Percentiles rank a stretch among this genome's conserved stretches.
Conservation (phyloP, 192 early-diverging fungal species). For the Phycomyces blakesleeanus region DNA sequence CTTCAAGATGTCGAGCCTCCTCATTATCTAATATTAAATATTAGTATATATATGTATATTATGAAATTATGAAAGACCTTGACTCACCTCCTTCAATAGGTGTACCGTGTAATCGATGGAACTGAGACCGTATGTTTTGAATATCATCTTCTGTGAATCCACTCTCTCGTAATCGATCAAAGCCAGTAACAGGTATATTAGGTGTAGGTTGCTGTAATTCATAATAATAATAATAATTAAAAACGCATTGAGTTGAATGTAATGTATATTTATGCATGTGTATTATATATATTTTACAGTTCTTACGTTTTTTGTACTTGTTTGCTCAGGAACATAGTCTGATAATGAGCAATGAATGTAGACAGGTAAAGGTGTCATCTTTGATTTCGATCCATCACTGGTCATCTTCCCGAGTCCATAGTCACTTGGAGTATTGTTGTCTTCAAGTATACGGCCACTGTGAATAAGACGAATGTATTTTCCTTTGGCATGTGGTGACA, state of each 20-base stretch:
- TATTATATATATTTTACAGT: slow-evolving; percentile 2
- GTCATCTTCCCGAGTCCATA: slow-evolving; percentile 22
- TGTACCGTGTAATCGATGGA: slow-evolving; percentile 50
- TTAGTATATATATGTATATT: neutral
- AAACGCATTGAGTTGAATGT: neutral
- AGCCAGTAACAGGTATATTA: slow-evolving; percentile 44
- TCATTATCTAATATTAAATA: slow-evolving; percentile 24
- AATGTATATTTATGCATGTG: neutral
- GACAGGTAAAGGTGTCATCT: slow-evolving; percentile 34
- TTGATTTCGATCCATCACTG: slow-evolving; percentile 22
- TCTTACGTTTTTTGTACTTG: neutral
- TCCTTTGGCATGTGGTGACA: slow-evolving; percentile 21
- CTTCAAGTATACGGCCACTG: slow-evolving; percentile 42
- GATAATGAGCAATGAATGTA: slow-evolving; percentile 54
- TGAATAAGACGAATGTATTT: slow-evolving; percentile 53
- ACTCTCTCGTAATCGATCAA: slow-evolving; percentile 54
- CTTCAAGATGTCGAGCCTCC: slow-evolving; percentile 43
- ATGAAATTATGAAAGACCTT: neutral
- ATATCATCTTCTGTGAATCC: slow-evolving; percentile 59
- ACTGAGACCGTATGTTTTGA: slow-evolving; percentile 47
- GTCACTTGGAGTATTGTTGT: slow-evolving; percentile 32
- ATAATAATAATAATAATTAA: neutral
- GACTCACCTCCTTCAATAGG: slow-evolving; percentile 11
- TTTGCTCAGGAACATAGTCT: slow-evolving; percentile 33
- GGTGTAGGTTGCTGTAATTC: slow-evolving; percentile 18